These are phyloP conservation scores for Termitomyces eurrhizus DNA, from an alignment of 768 basidiomycete species.

Conservation along the genomic window DNA sequence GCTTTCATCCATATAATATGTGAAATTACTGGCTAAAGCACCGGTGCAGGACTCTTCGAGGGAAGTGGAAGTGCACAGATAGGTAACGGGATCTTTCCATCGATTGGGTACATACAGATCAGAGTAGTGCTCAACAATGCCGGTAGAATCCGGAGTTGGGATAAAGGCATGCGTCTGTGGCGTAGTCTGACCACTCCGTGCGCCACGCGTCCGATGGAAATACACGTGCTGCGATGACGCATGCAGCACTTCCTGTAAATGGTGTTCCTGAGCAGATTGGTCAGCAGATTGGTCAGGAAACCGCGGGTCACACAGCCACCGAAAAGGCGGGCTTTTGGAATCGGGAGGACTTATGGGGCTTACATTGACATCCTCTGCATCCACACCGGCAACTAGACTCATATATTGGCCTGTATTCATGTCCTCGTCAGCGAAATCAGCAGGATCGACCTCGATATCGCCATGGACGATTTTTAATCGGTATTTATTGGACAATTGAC, in stretches of 20 bases:
- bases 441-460: conserved; percentile 72
- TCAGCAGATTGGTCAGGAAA: conserved; percentile 41
- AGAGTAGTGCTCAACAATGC: conserved; percentile 71
- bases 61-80: conserved; percentile 78
- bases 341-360: conserved; percentile 37
- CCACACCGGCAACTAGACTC: conserved; percentile 77
- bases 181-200: not conserved
- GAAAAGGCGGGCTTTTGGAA: conserved; percentile 39
- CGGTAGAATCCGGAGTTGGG: conserved; percentile 88
- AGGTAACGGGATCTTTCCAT: conserved; percentile 77
- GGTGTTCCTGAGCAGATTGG: conserved; percentile 45
- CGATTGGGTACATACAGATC: conserved; percentile 65
- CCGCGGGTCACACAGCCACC: conserved; percentile 50
- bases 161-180: conserved; percentile 63
- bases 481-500: conserved; percentile 82
- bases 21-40: conserved; percentile 68
- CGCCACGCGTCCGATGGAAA: conserved; percentile 13
- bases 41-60: conserved; percentile 69
- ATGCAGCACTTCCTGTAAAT: conserved; percentile 46
- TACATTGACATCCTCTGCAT: conserved; percentile 91
- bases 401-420: conserved; percentile 75
- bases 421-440: conserved; percentile 80
- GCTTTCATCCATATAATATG: conserved; percentile 94
- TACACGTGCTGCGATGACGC: conserved; percentile 24
- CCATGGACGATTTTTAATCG: conserved; percentile 81